Evolutionary conservation across 2,329 filamentous ascomycete species (phyloP).

Genomic region (Cytospora chrysosperma): DNA sequence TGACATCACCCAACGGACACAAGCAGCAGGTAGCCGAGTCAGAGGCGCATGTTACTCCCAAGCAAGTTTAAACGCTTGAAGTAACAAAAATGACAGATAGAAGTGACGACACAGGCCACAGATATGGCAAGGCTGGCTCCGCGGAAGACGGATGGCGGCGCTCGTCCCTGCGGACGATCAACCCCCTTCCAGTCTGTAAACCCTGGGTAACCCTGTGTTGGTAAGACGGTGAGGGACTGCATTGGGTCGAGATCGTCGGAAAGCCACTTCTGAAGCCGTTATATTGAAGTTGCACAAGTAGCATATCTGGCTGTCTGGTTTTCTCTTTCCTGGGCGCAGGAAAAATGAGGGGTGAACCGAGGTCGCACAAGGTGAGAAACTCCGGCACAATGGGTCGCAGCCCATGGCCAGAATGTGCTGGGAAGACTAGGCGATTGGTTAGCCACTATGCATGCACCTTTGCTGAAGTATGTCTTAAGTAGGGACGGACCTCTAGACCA

Average conservation of each 20-base stretch:
- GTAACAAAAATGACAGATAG: not conserved
- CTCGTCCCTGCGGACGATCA: slow-evolving; percentile 2
- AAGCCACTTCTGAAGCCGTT: slow-evolving; percentile 5
- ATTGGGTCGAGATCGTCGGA: slow-evolving; percentile 11
- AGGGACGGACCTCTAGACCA: not conserved
- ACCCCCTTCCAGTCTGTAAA: not conserved
- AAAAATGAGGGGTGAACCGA: not conserved
- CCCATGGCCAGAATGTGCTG: not conserved
- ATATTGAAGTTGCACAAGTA: not conserved
- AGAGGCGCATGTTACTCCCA: slow-evolving; percentile 10
- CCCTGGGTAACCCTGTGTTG: slow-evolving; percentile 1
- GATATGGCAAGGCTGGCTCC: slow-evolving; percentile 7
- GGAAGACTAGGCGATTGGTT: slow-evolving; percentile 4
- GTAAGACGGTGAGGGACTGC: not conserved
- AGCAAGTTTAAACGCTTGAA: slow-evolving; percentile 12
- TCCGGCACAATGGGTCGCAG: not conserved
- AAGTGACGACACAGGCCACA: slow-evolving; percentile 6
- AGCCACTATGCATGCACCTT: not conserved
- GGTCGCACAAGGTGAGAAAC: slow-evolving; percentile 12
- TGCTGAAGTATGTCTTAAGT: not conserved
- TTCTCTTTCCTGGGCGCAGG: not conserved
- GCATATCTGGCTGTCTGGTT: not conserved
- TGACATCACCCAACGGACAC: not conserved
- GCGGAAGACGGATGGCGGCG: slow-evolving; percentile 12
- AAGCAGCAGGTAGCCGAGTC: slow-evolving; percentile 2